Base-by-base conservation (phyloP, 371 early-diverging fungal species). In the Mucor sp. region DNA sequence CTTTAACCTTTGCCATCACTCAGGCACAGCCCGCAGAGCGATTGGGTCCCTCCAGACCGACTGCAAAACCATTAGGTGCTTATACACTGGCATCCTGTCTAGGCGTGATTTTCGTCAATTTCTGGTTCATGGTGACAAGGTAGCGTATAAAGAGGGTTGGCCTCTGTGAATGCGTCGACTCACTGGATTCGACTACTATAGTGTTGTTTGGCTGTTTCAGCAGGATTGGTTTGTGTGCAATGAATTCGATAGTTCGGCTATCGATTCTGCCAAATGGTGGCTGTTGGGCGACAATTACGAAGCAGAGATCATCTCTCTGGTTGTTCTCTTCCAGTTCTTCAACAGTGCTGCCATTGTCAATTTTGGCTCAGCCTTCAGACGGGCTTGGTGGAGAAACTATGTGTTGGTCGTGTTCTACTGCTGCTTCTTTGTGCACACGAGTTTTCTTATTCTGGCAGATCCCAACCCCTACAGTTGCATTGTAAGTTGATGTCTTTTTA, bases 261-360 rank as follows among this genome's bases (percentile, higher is more conserved):
- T 81, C 17, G 91, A 93, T 70, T 72, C 86, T 17, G 75, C 85
- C 30, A 85, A 87, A 60, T 93, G 91, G 92, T 91, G 89, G 88
- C 77, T 91, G 35, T 71, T 91, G 30, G 89, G 87, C 21, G 93
- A 93, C 70, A 91, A 91, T 69, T 93, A 78, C 69, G 93, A 93
- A 77, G 85, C 84, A 25, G 80, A 79, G 21, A 68, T 77, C 3
- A 59, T 91, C 25, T 68, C 87, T 8, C 73, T 87, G 28, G 73
- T 85, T 4, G 83, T 81, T 63, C 74, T 89, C 21, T 88, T 85
- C 70, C 87, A 87, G 66, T 85, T 89, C 60, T 77, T 88, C 60
- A 84, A 81, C 66, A 86, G 87, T 50, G 89, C 88, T 8, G 84
- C 87, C 33, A 76, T 84, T 15, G 86, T 85, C 63, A 91, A 88